phyloP scores from a whole-genome alignment of 177 flowering plant genomes.

The Telopea speciosissima region DNA sequence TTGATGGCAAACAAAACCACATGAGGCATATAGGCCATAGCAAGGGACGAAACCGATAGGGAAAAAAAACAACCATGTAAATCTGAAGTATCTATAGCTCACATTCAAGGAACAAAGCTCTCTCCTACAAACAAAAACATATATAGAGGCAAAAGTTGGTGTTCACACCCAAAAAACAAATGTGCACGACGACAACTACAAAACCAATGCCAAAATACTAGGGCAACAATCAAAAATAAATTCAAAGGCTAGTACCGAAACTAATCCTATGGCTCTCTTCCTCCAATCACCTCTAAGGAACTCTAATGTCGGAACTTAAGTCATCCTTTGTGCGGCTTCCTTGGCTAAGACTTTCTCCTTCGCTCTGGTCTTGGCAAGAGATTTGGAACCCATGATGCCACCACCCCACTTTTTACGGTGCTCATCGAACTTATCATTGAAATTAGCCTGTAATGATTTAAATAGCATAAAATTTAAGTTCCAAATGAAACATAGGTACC shows the following conservation, averaged over 20 bases:
- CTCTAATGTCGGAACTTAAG: not conserved
- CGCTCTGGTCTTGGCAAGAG: not conserved
- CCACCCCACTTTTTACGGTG: not conserved
- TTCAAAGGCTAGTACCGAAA: not conserved
- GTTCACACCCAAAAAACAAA: too few species aligned
- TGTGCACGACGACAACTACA: not conserved
- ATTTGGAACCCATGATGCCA: not conserved
- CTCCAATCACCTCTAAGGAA: not conserved
- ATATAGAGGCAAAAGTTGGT: too few species aligned
- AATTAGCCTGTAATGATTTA: not conserved
- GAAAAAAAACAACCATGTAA: too few species aligned
- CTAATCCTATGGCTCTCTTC: not conserved
- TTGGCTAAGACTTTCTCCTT: not conserved
- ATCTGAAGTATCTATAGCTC: too few species aligned
- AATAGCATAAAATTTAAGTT: not conserved
- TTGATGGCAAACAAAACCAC: too few species aligned
- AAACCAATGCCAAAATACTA: not conserved
- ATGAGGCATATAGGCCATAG: too few species aligned
- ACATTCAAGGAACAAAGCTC: too few species aligned
- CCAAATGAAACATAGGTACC: not conserved
- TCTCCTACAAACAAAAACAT: too few species aligned
- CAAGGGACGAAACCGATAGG: too few species aligned
- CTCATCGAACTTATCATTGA: not conserved
- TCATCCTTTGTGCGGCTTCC: conserved; percentile 1
- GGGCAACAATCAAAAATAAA: not conserved